These are phyloP conservation scores for Periconia sp. DNA, from an alignment of 2,329 filamentous ascomycete genomes.

Conservation along the genomic window DNA sequence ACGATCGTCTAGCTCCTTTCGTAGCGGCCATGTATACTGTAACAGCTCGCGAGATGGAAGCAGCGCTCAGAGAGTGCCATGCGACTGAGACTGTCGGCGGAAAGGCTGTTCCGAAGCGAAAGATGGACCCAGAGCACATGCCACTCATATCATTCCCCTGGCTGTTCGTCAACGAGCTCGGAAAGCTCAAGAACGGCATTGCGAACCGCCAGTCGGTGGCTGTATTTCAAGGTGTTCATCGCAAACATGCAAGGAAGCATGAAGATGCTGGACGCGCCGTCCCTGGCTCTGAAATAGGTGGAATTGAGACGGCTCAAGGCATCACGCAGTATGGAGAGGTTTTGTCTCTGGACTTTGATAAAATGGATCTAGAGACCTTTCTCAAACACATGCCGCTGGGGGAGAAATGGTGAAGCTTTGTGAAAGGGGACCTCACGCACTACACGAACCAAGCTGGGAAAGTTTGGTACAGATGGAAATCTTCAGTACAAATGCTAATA, in stretches of 20 bases:
- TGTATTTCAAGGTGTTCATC: neutral
- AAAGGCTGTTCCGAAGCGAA: constrained; percentile 42
- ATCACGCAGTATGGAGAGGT: constrained; percentile 44
- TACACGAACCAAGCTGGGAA: no score
- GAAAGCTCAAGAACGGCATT: constrained; percentile 64
- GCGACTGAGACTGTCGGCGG: constrained; percentile 49
- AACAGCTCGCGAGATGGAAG: constrained; percentile 72
- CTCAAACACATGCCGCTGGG: no score
- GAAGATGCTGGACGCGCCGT: neutral
- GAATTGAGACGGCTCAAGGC: constrained; percentile 40
- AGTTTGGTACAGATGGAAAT: no score
- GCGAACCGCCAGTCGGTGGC: constrained; percentile 2
- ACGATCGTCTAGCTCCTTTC: constrained; percentile 66
- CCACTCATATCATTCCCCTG: constrained; percentile 94
- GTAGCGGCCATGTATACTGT: constrained; percentile 88
- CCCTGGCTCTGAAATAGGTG: constrained; percentile 11
- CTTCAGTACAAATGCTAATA: no score
- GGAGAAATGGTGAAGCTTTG: no score
- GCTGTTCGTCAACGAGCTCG: constrained; percentile 79
- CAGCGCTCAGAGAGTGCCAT: constrained; percentile 61
- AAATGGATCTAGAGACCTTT: constrained; percentile 2
- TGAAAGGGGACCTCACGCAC: no score
- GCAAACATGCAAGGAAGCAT: constrained; percentile 21
- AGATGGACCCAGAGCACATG: constrained; percentile 62
- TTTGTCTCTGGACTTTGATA: constrained; percentile 41